Base-by-base conservation (phyloP, 2,329 filamentous ascomycete genomes). In the Trichoderma sp. region DNA sequence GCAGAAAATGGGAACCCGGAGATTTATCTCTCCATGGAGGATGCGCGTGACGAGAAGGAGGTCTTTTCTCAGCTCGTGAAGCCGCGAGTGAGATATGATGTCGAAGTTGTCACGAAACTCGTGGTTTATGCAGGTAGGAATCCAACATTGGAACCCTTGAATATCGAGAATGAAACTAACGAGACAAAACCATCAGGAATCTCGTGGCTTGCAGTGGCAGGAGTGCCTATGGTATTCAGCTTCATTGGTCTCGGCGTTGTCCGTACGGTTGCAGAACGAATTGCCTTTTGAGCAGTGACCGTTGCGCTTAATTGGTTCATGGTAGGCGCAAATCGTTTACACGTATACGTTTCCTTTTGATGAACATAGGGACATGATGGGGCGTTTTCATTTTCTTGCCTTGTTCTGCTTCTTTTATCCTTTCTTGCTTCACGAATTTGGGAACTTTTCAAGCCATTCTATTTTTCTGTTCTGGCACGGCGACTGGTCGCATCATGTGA, bases 51-150 rank as follows among this genome's bases (percentile, higher is more conserved):
- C 65, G 93, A 95, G 83, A 89, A 88, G 79, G 93, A 97, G 82
- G 92, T 98, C 83, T 98, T 98, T 83, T 93, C 92, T 62, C 91
- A 89, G 81, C 88, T 98, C 74, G 92, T 95, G 77, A 94, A 93
- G 85, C 95, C 97, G 66, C 91, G 97, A 79, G 95, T 98, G 76
- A 89, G 95, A 79, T 99, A 98, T 81, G 97, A 99, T 84, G 96
- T 98, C n/a, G 97, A 99, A 84, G 96, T 99, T 53, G 93, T 99
- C 50, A 98, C 97, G 6, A 98, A 98, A 85, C 85, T 99, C 76
- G 93, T 99, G 80, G 95, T 99, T 29, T 99, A 99, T 86, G 90
- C 93, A 76, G 97, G 96, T 95, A 86, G 84, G 91, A 80, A 21
- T 63, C 76, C 73, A 66, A 50, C 16, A 60, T 8, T 50, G 35